Base-by-base conservation (phyloP, 768 basidiomycete genomes). In the Pulveroboletus sp. region DNA sequence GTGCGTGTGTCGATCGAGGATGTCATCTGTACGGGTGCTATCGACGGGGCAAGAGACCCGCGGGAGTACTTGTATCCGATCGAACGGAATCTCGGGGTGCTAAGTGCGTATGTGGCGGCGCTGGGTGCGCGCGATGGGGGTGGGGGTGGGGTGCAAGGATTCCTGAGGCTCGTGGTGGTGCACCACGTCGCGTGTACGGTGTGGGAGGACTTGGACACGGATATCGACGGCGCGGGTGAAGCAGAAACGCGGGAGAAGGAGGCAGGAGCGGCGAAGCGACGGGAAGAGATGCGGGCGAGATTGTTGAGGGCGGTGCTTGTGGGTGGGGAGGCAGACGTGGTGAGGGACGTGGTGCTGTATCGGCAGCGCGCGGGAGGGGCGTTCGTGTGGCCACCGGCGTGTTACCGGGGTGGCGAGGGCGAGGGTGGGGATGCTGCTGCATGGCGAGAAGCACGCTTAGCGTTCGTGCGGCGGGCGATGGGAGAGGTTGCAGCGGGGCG, bases 131-230 rank as follows among this genome's bases (percentile, higher is more conserved):
- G 73, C 72, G 53, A 38, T 17, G 51, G 52, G 5, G 30, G 38
- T 17, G 51, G 52, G 5, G 30, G 64, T 11, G 57, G 63, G 17
- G 55, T 77, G 1, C 72, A 77, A 6, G 86, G 79, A 0, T 86
- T 93, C 59, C 56, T 87, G 50, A 71, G 78, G 39, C 66, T 83
- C 38, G 69, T 93, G 8, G 88, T 88, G 2, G 58, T 91, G 13
- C 90, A 93, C 60, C 92, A 94, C 60, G 65, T 93, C 21, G 82
- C 92, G 10, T 76, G 76, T 43, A 82, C 74, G 57, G 78, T 92
- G 26, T 92, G 90, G 90, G 74, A 71, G 3, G 87, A 89, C 61
- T 24, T 10, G 21, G 43, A 32, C 8, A 0, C 9, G 21, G 13
- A 21, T 14, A 24, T 8, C 21, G 57, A 57, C n/a, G 60, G 55